Evolutionary conservation across 2,329 filamentous ascomycete genomes (phyloP).

Genomic region (Periglandula ipomoeae): DNA sequence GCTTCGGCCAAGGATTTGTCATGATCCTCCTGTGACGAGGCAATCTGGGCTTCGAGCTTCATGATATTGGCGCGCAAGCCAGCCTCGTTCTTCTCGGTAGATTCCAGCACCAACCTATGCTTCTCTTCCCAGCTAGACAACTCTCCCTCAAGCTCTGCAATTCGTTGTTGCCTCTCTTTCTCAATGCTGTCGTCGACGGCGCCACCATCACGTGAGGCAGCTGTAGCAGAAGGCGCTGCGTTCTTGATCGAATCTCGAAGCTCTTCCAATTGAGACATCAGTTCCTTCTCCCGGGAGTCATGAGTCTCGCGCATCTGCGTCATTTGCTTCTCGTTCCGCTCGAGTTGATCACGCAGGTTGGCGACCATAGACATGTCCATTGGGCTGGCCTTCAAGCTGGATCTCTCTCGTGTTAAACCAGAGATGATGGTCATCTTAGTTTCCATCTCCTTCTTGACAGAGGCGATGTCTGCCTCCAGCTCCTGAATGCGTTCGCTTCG

Average conservation of each 20-base stretch:
- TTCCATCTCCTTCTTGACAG: conserved; percentile 92
- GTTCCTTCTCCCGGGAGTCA: conserved; percentile 62
- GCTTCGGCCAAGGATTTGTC: conserved; percentile 32
- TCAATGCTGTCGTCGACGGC: conserved; percentile 21
- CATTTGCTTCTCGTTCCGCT: conserved; percentile 77
- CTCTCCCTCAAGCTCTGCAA: conserved; percentile 61
- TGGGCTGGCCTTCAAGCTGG: conserved; percentile 73
- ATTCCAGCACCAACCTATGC: conserved; percentile 61
- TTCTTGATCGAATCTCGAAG: conserved; percentile 49
- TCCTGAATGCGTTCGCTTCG: conserved; percentile 85
- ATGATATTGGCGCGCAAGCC: conserved; percentile 63
- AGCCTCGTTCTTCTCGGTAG: conserved; percentile 63
- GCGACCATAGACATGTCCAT: conserved; percentile 89
- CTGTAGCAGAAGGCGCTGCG: conserved; percentile 7
- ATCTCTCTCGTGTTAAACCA: conserved; percentile 84
- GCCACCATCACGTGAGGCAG: conserved; percentile 15
- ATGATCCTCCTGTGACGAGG: conserved; percentile 43
- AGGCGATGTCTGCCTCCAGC: conserved; percentile 74
- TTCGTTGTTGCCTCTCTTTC: conserved; percentile 32
- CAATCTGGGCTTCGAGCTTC: conserved; percentile 57
- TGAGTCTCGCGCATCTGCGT: conserved; percentile 64
- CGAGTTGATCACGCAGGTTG: conserved; percentile 77
- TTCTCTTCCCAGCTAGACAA: conserved; percentile 66
- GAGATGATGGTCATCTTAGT: conserved; percentile 93
- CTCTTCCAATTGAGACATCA: conserved; percentile 60